Base-by-base conservation (phyloP, 306 rosid species). In the Calophaca sinica region DNA sequence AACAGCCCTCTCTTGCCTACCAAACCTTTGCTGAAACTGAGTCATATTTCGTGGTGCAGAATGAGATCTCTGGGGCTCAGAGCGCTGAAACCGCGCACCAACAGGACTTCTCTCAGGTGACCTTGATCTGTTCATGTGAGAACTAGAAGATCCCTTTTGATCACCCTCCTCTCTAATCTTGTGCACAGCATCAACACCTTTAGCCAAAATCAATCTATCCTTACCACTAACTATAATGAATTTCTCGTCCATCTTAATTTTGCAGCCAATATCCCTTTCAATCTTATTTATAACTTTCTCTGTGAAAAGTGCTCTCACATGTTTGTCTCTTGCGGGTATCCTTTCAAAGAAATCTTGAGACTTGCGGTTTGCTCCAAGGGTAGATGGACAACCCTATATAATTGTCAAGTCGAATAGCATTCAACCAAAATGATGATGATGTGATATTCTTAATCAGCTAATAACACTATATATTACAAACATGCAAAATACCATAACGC, bases 271-370 rank as follows among this genome's bases (percentile, higher is more conserved):
- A 70, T 96, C 98, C 84, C 84, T 90, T 80, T 92, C 98, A 73
- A 92, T 92, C 84, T 88, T 92, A 76, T 72, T 85, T 76, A 90
- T 59, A 76, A 89, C 98, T 78, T 83, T 92, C 80, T 90, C 96
- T 0, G 92, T 86, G 80, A 96, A 88, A 76, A 92, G 91, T 74
- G 89, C 89, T 74, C 82, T 89, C 45, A 92, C 76, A 73, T 87
- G 82, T 72, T 89, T 92, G 60, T 90, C 98, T 81, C 99, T 89
- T 31, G 98, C 99, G 5, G 99, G 93, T 53, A 96, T 79, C 88
- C 99, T 92, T 84, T 94, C 96, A 85, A 90, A 87, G 84, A 94
- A 94, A 81, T 94, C 99, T 83, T 92, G 98, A 80, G 96, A 85
- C 87, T 87, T 94, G 68, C 97, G 93, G 79, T 86, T 91, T 58